Evolutionary conservation across 2,329 filamentous ascomycete species (phyloP), one percentile per base, ranked within the genome.

Genomic region (Verticillium zaregamsianum): DNA sequence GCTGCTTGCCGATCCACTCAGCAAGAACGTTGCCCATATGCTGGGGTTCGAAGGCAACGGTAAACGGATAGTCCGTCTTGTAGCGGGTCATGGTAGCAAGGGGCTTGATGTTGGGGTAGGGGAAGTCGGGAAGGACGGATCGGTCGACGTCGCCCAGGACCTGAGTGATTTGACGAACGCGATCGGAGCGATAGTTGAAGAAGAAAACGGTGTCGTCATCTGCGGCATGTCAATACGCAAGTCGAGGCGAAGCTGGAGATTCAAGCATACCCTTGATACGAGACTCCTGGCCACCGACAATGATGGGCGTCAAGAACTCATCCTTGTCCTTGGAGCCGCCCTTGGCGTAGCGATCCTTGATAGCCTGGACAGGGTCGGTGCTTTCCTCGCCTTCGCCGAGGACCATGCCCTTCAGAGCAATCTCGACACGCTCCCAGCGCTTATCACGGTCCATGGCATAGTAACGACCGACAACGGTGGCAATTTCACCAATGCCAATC

Each of bases 171-270:
- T 99, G 95, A 70, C 95, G 91, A 59, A 94, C 94, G 76, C 95
- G 93, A 76, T 99, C 95, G 62, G 95, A 98, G 72, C 95, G 92
- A 85, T 99, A 99, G 88, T 99, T 99, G 91, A 99, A 99, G 87
- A 98, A 98, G 86, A 98, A 98, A 71, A 98, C 86, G 60, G 92
- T 94, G 74, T 99, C 95, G 68, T 90, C 85, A 73, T 98, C 93
- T 93, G 66, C 28, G 40, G n/a, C 40, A 49, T 12, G n/a, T 49
- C n/a, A 39, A 60, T 57, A 32, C 4, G 64, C 67, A n/a, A 20
- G 8, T 9, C 11, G 23, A 7, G 40, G 11, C 3, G 17, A 1
- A 12, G n/a, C 20, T 3, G n/a, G 2, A 12, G n/a, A 23, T 20
- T 25, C 3, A 2, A 9, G 17, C 80, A 68, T 78, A 91, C 90